A percentile compares a stretch with the other conserved stretches of the same genome.
Conservation (phyloP, 2,329 filamentous ascomycete genomes). For the Harringtonia lauricola region DNA sequence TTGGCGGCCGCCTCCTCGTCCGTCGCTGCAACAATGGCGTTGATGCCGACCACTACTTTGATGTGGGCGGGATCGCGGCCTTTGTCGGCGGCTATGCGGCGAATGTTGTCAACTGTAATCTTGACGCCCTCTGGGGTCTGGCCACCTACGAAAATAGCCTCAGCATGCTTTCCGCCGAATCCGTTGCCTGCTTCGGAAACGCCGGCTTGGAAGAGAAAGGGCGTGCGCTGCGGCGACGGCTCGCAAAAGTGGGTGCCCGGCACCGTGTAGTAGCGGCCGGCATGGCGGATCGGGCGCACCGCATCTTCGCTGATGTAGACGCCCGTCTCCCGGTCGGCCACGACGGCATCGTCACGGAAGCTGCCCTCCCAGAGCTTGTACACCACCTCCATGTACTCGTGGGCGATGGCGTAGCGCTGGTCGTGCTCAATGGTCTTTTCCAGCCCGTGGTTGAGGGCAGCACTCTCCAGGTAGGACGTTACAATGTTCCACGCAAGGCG, state of each 20-base stretch:
- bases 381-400: constrained; percentile 13
- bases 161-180: constrained; percentile 16
- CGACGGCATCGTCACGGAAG: constrained; percentile 11
- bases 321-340: constrained; percentile 2
- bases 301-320: constrained; percentile 6
- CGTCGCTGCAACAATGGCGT: constrained; percentile 12
- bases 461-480: constrained; percentile 11
- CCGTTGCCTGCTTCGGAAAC: constrained; percentile 12
- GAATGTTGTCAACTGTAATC: constrained; percentile 11
- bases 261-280: constrained; percentile 7
- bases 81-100: constrained; percentile 27
- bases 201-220: constrained; percentile 14
- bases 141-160: constrained; percentile 14
- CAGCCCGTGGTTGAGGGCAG: constrained; percentile 11
- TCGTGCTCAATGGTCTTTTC: constrained; percentile 10
- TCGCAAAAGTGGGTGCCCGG: constrained; percentile 16
- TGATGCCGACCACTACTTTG: constrained; percentile 13
- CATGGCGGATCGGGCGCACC: constrained; percentile 9
- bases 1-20: constrained; percentile 14
- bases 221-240: constrained; percentile 9
- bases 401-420: constrained; percentile 13
- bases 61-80: constrained; percentile 11
- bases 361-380: constrained; percentile 6
- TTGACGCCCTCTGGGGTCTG: constrained; percentile 7
- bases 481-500: constrained; percentile 30